These are phyloP conservation scores for Magnusiomyces sp. DNA, from an alignment of 1,139 yeast genomes.

Conservation along the genomic window DNA sequence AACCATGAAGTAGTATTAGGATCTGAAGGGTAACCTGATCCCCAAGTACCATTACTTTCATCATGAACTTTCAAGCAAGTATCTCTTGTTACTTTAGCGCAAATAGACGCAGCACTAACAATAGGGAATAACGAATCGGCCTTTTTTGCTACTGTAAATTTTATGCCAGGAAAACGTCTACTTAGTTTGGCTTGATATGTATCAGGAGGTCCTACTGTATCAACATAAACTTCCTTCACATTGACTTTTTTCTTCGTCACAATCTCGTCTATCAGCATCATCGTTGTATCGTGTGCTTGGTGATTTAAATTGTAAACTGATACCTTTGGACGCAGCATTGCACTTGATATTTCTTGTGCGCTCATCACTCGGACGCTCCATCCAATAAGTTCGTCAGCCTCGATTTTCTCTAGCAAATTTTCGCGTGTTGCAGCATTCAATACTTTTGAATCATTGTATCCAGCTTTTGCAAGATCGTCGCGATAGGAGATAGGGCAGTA, in stretches of 20 bases:
- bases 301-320: slow-evolving; percentile 69
- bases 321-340: slow-evolving; percentile 69
- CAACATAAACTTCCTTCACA: slow-evolving; percentile 68
- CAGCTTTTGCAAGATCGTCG: slow-evolving; percentile 51
- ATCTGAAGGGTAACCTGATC: slow-evolving; percentile 94
- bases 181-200: slow-evolving; percentile 72
- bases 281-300: slow-evolving; percentile 94
- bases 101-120: slow-evolving; percentile 93
- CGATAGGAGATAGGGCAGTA: slow-evolving; percentile 55
- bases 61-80: slow-evolving; percentile 42
- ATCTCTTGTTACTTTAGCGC: slow-evolving; percentile 95
- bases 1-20: slow-evolving; percentile 78
- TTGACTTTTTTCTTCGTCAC: slow-evolving; percentile 56
- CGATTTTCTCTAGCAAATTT: slow-evolving; percentile 47
- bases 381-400: slow-evolving; percentile 54
- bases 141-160: slow-evolving; percentile 83
- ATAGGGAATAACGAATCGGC: slow-evolving; percentile 93
- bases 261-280: slow-evolving; percentile 51
- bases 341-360: slow-evolving; percentile 77
- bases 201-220: slow-evolving; percentile 93
- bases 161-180: slow-evolving; percentile 56
- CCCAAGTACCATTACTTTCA: slow-evolving; percentile 39
- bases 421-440: slow-evolving; percentile 66
- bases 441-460: slow-evolving; percentile 90
- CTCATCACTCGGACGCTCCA: slow-evolving; percentile 85